These are phyloP conservation scores for Falciphora oryzae DNA, from an alignment of 2,329 filamentous ascomycete genomes.

Conservation along the genomic window DNA sequence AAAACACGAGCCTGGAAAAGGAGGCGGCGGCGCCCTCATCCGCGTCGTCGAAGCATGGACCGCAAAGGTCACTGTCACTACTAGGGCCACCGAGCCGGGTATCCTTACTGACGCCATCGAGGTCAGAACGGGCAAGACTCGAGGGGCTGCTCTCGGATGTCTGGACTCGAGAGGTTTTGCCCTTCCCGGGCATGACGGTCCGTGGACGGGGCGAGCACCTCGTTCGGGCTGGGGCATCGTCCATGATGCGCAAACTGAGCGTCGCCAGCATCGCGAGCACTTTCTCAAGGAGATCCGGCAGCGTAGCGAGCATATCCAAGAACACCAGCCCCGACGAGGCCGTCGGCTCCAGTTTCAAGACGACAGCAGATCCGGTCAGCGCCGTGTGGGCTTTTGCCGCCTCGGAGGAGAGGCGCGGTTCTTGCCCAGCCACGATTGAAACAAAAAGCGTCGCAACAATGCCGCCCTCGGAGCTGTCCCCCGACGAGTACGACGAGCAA, in stretches of 20 bases:
- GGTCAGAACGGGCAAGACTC: conserved; percentile 70
- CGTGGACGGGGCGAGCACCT: conserved; percentile 62
- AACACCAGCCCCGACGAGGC: conserved; percentile 25
- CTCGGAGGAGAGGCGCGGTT: conserved; percentile 3
- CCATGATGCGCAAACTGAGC: conserved; percentile 83
- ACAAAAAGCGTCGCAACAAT: conserved; percentile 4
- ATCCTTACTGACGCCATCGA: conserved; percentile 66
- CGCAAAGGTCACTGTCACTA: conserved; percentile 75
- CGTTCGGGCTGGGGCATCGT: conserved; percentile 73
- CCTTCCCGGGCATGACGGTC: conserved; percentile 74
- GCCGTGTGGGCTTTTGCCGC: not conserved
- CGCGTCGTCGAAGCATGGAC: conserved; percentile 40
- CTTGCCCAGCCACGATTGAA: not conserved
- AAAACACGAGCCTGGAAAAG: conserved; percentile 70
- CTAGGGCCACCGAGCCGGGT: conserved; percentile 61
- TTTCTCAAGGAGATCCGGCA: conserved; percentile 66
- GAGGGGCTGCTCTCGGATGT: conserved; percentile 71
- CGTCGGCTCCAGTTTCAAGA: not conserved
- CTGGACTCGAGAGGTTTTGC: conserved; percentile 76
- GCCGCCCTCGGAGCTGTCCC: not conserved
- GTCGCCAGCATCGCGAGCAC: conserved; percentile 72
- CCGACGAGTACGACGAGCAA: not conserved
- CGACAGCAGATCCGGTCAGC: not conserved
- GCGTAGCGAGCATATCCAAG: conserved; percentile 33
- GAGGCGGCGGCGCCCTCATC: conserved; percentile 34